Percentiles rank a stretch among this genome's conserved stretches.
phyloP scores from a whole-genome alignment of 805 yeast species.

The Cyberlindnera meyerae region DNA sequence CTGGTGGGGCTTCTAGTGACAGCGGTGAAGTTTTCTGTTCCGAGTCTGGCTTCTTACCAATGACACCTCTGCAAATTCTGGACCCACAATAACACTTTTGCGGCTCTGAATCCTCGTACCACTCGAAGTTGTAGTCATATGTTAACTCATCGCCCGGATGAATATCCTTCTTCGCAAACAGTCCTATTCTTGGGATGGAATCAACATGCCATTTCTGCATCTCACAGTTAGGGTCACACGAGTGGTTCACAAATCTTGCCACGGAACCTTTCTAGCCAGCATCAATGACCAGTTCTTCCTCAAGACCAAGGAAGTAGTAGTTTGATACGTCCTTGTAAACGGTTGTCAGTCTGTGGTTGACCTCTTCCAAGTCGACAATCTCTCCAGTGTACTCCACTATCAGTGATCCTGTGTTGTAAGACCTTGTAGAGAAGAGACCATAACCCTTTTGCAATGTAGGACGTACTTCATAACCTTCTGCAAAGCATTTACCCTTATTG shows the following conservation, averaged over 20 bases:
- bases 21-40: too few species aligned
- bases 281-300: conserved; percentile 40
- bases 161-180: conserved; percentile 38
- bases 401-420: conserved; percentile 34
- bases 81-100: conserved; percentile 43
- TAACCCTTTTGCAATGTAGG: conserved; percentile 36
- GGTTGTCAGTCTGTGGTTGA: conserved; percentile 32
- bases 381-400: conserved; percentile 48
- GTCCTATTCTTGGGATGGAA: conserved; percentile 41
- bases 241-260: conserved; percentile 48
- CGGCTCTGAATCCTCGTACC: conserved; percentile 39
- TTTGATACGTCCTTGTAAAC: conserved; percentile 30
- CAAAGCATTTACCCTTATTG: conserved; percentile 15
- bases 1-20: not conserved
- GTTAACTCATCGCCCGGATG: conserved; percentile 40
- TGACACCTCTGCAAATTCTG: conserved; percentile 36
- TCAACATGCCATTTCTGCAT: conserved; percentile 47
- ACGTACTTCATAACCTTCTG: conserved; percentile 30
- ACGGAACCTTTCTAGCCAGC: conserved; percentile 41
- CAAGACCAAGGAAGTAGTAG: conserved; percentile 39
- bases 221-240: conserved; percentile 42
- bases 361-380: conserved; percentile 35
- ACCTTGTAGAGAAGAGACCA: conserved; percentile 37
- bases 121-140: conserved; percentile 45
- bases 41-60: conserved; percentile 26